Base-by-base conservation (phyloP, 352 stramenopile species). In the Achlya hypogyna region DNA sequence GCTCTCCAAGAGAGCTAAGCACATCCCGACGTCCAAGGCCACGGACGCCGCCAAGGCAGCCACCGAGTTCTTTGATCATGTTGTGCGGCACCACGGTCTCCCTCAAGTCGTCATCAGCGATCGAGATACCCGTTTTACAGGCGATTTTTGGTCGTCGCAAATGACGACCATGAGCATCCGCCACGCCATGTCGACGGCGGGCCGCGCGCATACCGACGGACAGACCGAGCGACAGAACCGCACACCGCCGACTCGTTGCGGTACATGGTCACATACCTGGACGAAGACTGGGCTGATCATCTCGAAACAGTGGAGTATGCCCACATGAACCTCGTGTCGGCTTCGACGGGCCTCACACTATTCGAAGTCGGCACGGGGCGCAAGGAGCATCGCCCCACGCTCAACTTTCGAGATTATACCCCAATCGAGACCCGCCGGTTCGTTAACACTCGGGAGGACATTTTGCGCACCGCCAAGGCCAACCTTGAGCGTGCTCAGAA, bases 341-440 rank as follows among this genome's bases (percentile, higher is more conserved):
- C 34, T 5, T 68, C 69, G 1, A 71, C 53, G 1, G 54, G 54
- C 0, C 14, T 75, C 6, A 58, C 72, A 51, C 60, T 63, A 0
- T 76, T 76, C 43, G 65, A 76, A 40, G 14, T 76, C 20, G 72
- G 75, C 62, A 73, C 60, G 9, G 60, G 60, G 10, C 54, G 54
- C 4, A 5, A 63, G 27, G 10, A 20, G 23, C 10, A 16, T 5
- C 53, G 52, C 32, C 28, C 32, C 6, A 14, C 14, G 34, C 34
- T 42, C 6, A 6, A 6, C 6, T 6, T 16, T 16, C n/a, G 34
- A 9, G 29, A 12, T 20, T 10, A 14, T 31, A 35, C 29, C 10
- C 5, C 10, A 6, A 16, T 42, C 27, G 51, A 5, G 14, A n/a
- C 4, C 23, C 51, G 34, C 9, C 12, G 29, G 9, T 29, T 5